A percentile compares a stretch with the other conserved stretches of the same genome.
These are phyloP conservation scores for Verticillium nonalfalfae DNA, from an alignment of 2,329 filamentous ascomycete species.

Conservation along the genomic window DNA sequence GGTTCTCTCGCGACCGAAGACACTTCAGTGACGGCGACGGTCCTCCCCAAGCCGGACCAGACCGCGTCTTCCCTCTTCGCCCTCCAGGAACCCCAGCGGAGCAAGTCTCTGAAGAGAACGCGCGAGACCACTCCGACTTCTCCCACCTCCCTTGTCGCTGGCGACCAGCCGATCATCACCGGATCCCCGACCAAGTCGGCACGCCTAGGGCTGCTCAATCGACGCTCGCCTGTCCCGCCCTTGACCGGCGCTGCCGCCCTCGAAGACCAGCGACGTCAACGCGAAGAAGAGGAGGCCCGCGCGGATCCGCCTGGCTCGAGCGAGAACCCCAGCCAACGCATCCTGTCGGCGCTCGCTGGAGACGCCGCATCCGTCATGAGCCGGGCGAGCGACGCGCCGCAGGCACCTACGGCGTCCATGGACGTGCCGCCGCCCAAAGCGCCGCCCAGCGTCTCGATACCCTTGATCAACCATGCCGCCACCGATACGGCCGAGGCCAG, in stretches of 20 bases:
- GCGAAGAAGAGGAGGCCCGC: constrained; percentile 35
- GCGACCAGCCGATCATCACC: constrained; percentile 12
- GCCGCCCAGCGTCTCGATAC: constrained; percentile 15
- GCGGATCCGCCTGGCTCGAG: constrained; percentile 36
- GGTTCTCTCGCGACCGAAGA: constrained; percentile 46
- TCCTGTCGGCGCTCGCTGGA: constrained; percentile 47
- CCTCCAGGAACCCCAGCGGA: constrained; percentile 13
- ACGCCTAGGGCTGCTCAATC: constrained; percentile 36
- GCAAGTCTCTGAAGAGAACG: constrained; percentile 33
- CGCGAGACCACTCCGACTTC: constrained; percentile 35
- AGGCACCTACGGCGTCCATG: constrained; percentile 36
- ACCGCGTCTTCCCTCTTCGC: background rate
- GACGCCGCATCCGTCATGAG: constrained; percentile 46
- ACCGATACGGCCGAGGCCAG: constrained; percentile 34
- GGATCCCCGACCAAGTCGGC: constrained; percentile 50
- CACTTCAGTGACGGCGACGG: constrained; percentile 29
- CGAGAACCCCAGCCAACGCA: constrained; percentile 48
- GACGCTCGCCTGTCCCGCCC: constrained; percentile 34
- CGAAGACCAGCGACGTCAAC: constrained; percentile 44
- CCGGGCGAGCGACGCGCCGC: constrained; percentile 47
- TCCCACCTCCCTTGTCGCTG: constrained; percentile 2
- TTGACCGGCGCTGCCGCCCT: constrained; percentile 48
- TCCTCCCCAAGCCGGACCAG: background rate
- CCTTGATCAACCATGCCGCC: constrained; percentile 22
- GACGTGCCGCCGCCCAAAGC: constrained; percentile 30